These are phyloP conservation scores for Ophiostoma pallidulum DNA, from an alignment of 2,329 filamentous ascomycete species.

Conservation along the genomic window DNA sequence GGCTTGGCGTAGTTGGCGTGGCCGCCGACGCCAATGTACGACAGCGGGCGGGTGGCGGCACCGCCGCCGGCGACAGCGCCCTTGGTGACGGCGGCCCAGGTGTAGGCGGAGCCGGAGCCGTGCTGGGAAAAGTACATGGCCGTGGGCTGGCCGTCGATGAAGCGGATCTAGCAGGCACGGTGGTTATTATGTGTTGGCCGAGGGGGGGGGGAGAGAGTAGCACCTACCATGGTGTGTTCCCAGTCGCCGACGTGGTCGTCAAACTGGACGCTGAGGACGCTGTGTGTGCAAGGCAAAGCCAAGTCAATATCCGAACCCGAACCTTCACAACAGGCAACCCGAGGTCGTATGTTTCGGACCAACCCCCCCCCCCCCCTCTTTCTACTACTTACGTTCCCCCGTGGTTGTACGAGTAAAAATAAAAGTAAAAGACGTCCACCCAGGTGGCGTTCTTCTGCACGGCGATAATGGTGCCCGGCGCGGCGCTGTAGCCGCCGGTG, in stretches of 20 bases:
- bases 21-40: conserved; percentile 17
- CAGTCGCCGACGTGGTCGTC: conserved; percentile 21
- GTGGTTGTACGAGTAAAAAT: conserved; percentile 19
- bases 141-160: conserved; percentile 16
- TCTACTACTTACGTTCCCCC: conserved; percentile 14
- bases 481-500: conserved; percentile 14
- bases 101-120: conserved; percentile 19
- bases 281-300: background rate
- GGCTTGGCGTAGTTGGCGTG: conserved; percentile 21
- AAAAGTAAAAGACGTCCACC: conserved; percentile 19
- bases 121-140: conserved; percentile 20
- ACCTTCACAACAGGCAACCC: too few species aligned
- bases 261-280: conserved; percentile 18
- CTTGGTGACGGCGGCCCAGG: conserved; percentile 15
- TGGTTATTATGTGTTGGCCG: background rate
- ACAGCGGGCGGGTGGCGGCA: conserved; percentile 16
- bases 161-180: conserved; percentile 16
- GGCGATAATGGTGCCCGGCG: conserved; percentile 17
- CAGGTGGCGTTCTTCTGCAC: conserved; percentile 18
- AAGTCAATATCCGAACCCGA: too few species aligned
- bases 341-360: too few species aligned
- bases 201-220: background rate
- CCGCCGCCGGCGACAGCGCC: background rate
- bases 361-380: too few species aligned
- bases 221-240: conserved; percentile 20